Evolutionary conservation across 768 basidiomycete species (phyloP), one percentile per base, ranked within the genome.

Genomic region (Hygrophoropsis aurantiaca): DNA sequence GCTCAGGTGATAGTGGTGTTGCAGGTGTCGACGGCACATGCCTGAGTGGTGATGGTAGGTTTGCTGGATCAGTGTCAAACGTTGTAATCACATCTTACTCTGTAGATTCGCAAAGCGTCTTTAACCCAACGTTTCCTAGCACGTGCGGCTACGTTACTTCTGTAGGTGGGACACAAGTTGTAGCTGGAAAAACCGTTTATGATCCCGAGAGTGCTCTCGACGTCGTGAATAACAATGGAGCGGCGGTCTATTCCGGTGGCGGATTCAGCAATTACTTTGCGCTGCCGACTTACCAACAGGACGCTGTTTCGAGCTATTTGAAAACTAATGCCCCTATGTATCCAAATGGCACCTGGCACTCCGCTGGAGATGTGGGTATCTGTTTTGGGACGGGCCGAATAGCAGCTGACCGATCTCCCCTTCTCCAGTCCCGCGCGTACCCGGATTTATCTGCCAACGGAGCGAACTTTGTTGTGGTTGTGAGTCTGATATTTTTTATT

Each of bases 371-470:
- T 15, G 73, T 65, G 39, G 1, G 58, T 11, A 65, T 10, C 3
- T 18, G 4, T 50, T n/a, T n/a, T n/a, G n/a, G n/a, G n/a, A n/a
- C n/a, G n/a, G n/a, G n/a, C n/a, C n/a, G n/a, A 46, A 47, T 34
- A 72, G 52, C 71, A 48, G 74, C 26, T 4, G 26, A 42, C 57
- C 36, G 23, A 3, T 34, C 26, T 36, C 33, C 67, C 69, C 44
- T 34, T 34, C 11, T 34, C n/a, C n/a, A 77, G 75, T 73, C 67
- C 37, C 72, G 82, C 25, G 82, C 75, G 11, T 84, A 75, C 56
- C 83, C 83, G 15, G 83, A 84, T 50, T 52, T 85, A 20, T 64
- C 81, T 33, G 83, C 80, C 5, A 80, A 80, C 47, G 75, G 76
- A 6, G 72, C 72, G 44, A 61, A 67, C 52, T 61, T 55, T n/a